These are phyloP conservation scores for Parsonsia alboflavescens DNA, from an alignment of 257 asterid genomes.

Conservation along the genomic window DNA sequence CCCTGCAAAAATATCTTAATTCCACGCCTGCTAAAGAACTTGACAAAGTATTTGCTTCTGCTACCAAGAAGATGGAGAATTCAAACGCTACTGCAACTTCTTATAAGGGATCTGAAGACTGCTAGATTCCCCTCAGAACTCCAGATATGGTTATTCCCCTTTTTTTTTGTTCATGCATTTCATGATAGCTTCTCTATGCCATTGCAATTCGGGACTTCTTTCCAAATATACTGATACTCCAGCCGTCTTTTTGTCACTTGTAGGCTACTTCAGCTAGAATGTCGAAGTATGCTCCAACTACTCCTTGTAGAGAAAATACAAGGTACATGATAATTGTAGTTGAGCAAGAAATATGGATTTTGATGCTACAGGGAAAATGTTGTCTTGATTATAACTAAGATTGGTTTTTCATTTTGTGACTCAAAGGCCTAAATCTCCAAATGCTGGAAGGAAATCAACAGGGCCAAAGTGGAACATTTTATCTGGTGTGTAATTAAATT, in stretches of 20 bases:
- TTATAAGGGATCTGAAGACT: slow-evolving; percentile 28
- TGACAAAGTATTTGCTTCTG: slow-evolving; percentile 28
- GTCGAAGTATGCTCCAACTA: slow-evolving; percentile 34
- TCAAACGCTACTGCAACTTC: slow-evolving; percentile 25
- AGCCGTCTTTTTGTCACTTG: too few species aligned
- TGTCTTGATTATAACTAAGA: not conserved
- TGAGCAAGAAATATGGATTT: not conserved
- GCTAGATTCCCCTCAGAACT: slow-evolving; percentile 52
- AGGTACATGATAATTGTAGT: slow-evolving; percentile 34
- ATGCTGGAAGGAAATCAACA: slow-evolving; percentile 57
- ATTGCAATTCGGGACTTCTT: not conserved
- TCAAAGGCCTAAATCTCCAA: slow-evolving; percentile 52
- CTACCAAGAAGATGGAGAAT: slow-evolving; percentile 30
- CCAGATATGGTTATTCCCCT: slow-evolving; percentile 36
- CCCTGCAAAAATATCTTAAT: slow-evolving; percentile 43
- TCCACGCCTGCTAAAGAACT: slow-evolving; percentile 43
- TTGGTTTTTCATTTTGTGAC: not conserved
- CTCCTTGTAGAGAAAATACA: slow-evolving; percentile 44
- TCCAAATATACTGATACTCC: not conserved
- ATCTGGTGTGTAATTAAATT: slow-evolving; percentile 62
- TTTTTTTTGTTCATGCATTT: not conserved
- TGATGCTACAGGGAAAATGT: not conserved
- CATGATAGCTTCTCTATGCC: too few species aligned
- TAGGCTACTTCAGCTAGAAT: slow-evolving; percentile 40
- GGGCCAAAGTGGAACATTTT: slow-evolving; percentile 69